phyloP scores from a whole-genome alignment of 1,139 yeast species.

The Lodderomyces parapsilosis region DNA sequence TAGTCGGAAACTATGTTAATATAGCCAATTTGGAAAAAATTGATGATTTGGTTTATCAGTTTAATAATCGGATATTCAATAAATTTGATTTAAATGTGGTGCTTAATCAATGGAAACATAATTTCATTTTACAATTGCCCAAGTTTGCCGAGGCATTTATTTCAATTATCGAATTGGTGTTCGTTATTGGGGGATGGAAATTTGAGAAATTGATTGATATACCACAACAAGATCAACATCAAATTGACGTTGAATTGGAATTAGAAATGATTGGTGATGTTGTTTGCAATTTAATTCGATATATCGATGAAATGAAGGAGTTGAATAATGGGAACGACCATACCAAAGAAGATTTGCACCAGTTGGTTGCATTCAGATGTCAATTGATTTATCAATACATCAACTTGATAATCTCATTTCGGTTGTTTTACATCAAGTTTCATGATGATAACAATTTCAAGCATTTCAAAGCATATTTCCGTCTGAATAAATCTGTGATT shows the following conservation, averaged over 20 bases:
- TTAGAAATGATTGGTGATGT: constrained; percentile 14
- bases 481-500: constrained; percentile 14
- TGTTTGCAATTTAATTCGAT: constrained; percentile 12
- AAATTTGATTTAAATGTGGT: constrained; percentile 21
- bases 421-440: constrained; percentile 34
- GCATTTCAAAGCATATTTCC: constrained; percentile 29
- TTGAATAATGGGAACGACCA: not conserved
- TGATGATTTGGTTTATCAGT: constrained; percentile 10
- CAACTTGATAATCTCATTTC: constrained; percentile 34
- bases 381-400: constrained; percentile 26
- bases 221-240: constrained; percentile 15
- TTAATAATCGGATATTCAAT: constrained; percentile 19
- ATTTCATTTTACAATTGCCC: constrained; percentile 18
- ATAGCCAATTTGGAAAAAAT: constrained; percentile 14
- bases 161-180: constrained; percentile 24
- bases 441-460: constrained; percentile 23
- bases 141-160: constrained; percentile 18
- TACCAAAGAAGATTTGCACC: not conserved
- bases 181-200: constrained; percentile 33
- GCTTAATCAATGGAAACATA: constrained; percentile 21
- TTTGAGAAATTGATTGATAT: constrained; percentile 31
- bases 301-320: constrained; percentile 8
- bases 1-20: constrained; percentile 24
- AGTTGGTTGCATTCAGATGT: constrained; percentile 20
- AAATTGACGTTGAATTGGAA: constrained; percentile 13